phyloP scores from a whole-genome alignment of 805 yeast genomes.

The Cyberlindnera maritima region DNA sequence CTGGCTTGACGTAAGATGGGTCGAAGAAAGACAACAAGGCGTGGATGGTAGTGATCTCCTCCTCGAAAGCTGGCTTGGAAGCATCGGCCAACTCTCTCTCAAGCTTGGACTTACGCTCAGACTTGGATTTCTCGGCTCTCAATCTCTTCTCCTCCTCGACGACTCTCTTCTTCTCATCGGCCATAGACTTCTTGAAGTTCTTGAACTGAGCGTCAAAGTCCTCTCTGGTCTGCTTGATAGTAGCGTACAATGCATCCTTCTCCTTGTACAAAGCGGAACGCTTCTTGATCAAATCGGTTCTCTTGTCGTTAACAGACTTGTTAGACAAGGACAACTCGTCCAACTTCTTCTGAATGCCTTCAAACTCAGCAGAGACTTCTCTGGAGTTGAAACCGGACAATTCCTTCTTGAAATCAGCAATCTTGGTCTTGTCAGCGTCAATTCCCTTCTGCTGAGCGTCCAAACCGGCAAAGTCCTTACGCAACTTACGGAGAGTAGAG shows the following conservation, averaged over 20 bases:
- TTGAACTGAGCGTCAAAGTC: slow-evolving; percentile 76
- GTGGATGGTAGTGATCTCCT: slow-evolving; percentile 76
- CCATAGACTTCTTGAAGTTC: slow-evolving; percentile 64
- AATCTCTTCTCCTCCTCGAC: slow-evolving; percentile 50
- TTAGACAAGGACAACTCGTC: slow-evolving; percentile 60
- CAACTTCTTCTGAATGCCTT: slow-evolving; percentile 63
- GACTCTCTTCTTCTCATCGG: slow-evolving; percentile 71
- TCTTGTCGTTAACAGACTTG: slow-evolving; percentile 63
- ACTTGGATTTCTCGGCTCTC: slow-evolving; percentile 46
- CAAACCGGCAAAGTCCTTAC: slow-evolving; percentile 71
- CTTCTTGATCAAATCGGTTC: slow-evolving; percentile 58
- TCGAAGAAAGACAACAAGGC: slow-evolving; percentile 71
- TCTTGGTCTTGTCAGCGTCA: slow-evolving; percentile 74
- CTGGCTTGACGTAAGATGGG: slow-evolving; percentile 68
- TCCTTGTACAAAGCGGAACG: slow-evolving; percentile 65
- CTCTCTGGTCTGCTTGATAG: slow-evolving; percentile 64
- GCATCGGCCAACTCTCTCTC: slow-evolving; percentile 73
- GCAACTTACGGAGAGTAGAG: slow-evolving; percentile 74
- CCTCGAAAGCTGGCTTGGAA: slow-evolving; percentile 77
- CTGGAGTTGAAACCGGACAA: slow-evolving; percentile 52
- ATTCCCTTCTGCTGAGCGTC: slow-evolving; percentile 75
- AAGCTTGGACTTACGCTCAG: slow-evolving; percentile 54
- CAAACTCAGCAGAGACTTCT: slow-evolving; percentile 69
- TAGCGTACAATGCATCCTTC: slow-evolving; percentile 65
- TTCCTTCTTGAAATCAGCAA: slow-evolving; percentile 69